phyloP scores from a whole-genome alignment of 1,139 yeast genomes.

The Candida neerlandica region DNA sequence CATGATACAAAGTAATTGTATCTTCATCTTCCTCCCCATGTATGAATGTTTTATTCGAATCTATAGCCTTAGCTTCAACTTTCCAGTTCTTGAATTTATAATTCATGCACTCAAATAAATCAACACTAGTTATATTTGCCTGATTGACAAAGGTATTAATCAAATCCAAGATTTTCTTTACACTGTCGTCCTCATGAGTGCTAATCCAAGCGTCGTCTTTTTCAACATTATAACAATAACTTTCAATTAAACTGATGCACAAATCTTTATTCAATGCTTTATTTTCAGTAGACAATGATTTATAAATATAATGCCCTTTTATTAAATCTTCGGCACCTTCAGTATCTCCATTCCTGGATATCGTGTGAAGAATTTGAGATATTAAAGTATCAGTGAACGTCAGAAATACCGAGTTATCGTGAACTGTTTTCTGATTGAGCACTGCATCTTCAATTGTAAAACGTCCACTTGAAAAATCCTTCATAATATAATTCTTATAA shows the following conservation, averaged over 20 bases:
- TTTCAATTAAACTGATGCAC: slow-evolving; percentile 35
- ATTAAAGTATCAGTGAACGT: slow-evolving; percentile 21
- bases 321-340: slow-evolving; percentile 35
- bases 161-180: slow-evolving; percentile 29
- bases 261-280: slow-evolving; percentile 35
- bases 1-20: slow-evolving; percentile 13
- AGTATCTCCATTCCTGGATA: slow-evolving; percentile 44
- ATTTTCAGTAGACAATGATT: slow-evolving; percentile 32
- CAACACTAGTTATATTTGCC: slow-evolving; percentile 24
- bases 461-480: slow-evolving; percentile 24
- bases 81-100: slow-evolving; percentile 30
- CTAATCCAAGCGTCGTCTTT: slow-evolving; percentile 12
- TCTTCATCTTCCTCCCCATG: slow-evolving; percentile 16
- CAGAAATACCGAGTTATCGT: slow-evolving; percentile 10
- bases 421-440: slow-evolving; percentile 14
- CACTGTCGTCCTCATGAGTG: slow-evolving; percentile 23
- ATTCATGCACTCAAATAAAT: slow-evolving; percentile 35
- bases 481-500: slow-evolving; percentile 35
- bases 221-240: slow-evolving; percentile 35
- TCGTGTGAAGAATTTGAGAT: slow-evolving; percentile 31
- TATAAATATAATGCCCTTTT: slow-evolving; percentile 41
- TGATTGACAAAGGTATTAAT: slow-evolving; percentile 29
- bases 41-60: background rate
- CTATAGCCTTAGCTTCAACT: slow-evolving; percentile 10
- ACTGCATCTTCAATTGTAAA: slow-evolving; percentile 29